Base-by-base conservation (phyloP, 148 eudicot genomes). In the Dysphania ambrosioides region DNA sequence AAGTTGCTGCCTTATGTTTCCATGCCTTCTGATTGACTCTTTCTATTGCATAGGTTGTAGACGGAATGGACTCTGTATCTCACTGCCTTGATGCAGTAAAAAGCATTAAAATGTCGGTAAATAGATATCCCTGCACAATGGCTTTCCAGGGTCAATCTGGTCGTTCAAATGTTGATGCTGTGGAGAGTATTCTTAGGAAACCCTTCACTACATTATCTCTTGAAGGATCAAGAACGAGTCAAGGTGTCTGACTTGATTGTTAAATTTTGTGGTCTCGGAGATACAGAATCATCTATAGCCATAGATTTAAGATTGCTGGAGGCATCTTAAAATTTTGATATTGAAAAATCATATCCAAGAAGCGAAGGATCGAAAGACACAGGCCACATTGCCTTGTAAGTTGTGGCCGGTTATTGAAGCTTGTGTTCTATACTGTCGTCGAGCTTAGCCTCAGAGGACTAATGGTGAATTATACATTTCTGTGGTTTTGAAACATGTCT, bases 41-140 rank as follows among this genome's bases (percentile, higher is more conserved):
- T 12, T 57, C 32, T 9, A 60, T 70, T 75, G 53, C 36, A 18
- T 84, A 93, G 98, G 91, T 89, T 79, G 83, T 91, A 76, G 98
- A 93, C 81, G 97, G 84, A 66, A 72, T 82, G 74, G 88, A 88
- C 64, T 70, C 77, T 57, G 55, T 81, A 12, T 27, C 77, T 30
- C 63, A 79, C 42, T 72, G 76, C 72, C 67, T 69, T 30, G 82
- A 87, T 42, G 55, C 38, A 34, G 77, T 90, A 31, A 88, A 86
- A 75, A 42, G 79, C 41, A 83, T 88, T 30, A 86, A 80, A 82
- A 83, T 74, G 71, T 83, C 74, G 32, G 83, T 93, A n/a, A 73
- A 83, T 8, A 80, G 75, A 72, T 71, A 74, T 56, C 82, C 74
- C 11, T 87, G 73, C 55, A 87, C 86, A 11, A 84, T 93, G 70